A percentile compares a stretch with the other conserved stretches of the same genome.
Evolutionary conservation across 192 early-diverging fungal species (phyloP).

Genomic region (Linnemannia exigua): DNA sequence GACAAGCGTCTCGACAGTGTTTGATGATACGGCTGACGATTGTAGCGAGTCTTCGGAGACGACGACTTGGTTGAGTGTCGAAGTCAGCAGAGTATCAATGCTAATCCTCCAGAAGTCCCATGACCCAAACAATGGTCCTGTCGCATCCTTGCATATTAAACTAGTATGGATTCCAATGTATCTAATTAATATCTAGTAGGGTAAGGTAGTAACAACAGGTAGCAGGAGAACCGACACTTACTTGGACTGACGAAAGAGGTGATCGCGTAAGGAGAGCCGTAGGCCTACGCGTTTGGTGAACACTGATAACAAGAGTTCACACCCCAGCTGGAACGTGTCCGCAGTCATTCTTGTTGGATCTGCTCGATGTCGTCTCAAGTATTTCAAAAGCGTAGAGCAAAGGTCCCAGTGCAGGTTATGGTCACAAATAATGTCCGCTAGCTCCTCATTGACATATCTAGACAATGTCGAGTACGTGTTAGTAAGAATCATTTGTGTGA

Average conservation of each 20-base stretch:
- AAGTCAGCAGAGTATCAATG: conserved; percentile 22
- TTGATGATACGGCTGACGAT: background rate
- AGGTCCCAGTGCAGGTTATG: conserved; percentile 47
- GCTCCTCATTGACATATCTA: conserved; percentile 33
- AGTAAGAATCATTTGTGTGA: background rate
- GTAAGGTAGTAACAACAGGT: background rate
- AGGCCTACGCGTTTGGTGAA: conserved; percentile 34
- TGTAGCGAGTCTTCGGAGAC: conserved; percentile 8
- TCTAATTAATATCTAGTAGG: no score
- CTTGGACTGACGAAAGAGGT: conserved; percentile 33
- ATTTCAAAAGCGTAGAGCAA: conserved; percentile 20
- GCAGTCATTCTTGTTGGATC: conserved; percentile 30
- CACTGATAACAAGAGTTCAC: conserved; percentile 37
- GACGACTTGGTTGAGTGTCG: conserved; percentile 40
- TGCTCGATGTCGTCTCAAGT: conserved; percentile 25
- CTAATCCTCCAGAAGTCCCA: conserved; percentile 42
- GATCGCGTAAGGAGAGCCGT: conserved; percentile 23
- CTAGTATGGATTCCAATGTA: no score
- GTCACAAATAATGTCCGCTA: conserved; percentile 27
- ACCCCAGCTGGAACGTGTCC: conserved; percentile 26
- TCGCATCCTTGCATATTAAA: conserved; percentile 18
- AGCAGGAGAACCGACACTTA: background rate
- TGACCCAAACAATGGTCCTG: conserved; percentile 41
- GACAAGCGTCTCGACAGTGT: conserved; percentile 26
- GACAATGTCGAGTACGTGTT: background rate